Evolutionary conservation across 768 basidiomycete species (phyloP).

Genomic region (Glaciozyma antarctica): DNA sequence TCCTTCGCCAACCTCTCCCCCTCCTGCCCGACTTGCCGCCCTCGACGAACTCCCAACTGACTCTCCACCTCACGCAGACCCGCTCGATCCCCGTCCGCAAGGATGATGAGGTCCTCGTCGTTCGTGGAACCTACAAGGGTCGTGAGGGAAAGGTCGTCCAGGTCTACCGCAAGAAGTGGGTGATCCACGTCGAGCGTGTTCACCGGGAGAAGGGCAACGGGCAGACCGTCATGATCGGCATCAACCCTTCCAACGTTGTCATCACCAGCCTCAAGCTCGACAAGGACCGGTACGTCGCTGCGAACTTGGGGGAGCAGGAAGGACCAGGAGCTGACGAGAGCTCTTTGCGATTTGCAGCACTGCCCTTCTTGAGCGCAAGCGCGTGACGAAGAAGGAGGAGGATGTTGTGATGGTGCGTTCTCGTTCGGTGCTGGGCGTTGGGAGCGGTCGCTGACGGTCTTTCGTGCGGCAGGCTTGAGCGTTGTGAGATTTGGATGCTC

Average conservation of each 20-base stretch:
- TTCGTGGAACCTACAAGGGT: constrained; percentile 96
- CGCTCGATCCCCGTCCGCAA: constrained; percentile 92
- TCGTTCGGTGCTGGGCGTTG: too few relatives aligned
- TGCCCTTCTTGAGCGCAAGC: too few relatives aligned
- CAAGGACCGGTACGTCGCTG: constrained; percentile 41
- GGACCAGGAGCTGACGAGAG: too few relatives aligned
- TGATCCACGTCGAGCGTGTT: constrained; percentile 96
- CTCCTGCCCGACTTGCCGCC: background rate
- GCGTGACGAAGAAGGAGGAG: too few relatives aligned
- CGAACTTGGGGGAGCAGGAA: background rate
- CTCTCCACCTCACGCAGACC: constrained; percentile 45
- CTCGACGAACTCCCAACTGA: background rate
- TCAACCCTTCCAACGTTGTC: constrained; percentile 94
- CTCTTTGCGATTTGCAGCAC: too few relatives aligned
- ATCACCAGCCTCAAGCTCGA: constrained; percentile 58
- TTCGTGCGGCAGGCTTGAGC: too few relatives aligned
- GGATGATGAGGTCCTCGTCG: constrained; percentile 95
- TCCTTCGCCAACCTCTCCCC: background rate
- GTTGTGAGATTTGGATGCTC: background rate
- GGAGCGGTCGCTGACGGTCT: too few relatives aligned
- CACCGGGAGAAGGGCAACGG: constrained; percentile 97
- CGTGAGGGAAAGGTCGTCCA: constrained; percentile 91
- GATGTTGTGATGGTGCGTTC: too few relatives aligned
- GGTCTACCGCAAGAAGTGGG: constrained; percentile 58
- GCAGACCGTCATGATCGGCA: constrained; percentile 80